Base-by-base conservation (phyloP, 2,329 filamentous ascomycete genomes). In the Ophiostoma novo-ulmi region DNA sequence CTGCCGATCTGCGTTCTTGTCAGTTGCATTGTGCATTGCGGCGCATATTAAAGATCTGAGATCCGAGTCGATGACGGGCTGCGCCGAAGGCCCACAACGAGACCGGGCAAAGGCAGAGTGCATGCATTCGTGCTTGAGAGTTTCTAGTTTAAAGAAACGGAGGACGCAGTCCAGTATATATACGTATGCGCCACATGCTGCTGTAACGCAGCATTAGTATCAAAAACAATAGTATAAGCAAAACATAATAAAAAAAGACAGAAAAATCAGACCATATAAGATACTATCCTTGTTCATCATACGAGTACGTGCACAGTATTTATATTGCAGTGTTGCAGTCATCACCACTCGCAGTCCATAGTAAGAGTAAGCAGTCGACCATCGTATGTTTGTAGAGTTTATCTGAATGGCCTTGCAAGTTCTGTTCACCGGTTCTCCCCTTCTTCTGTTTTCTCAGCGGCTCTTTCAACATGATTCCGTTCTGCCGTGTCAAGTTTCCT, bases 171-270 rank as follows among this genome's bases (percentile, higher is more conserved):
- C 26, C 26, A 48, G 44, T 48, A 48, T 48, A 48, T 48, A 48
- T 20, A 31, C 31, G 44, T 20, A 48, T 48, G 17, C 17, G 38
- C 20, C 14, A 22, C n/a, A 26, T 55, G 26, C 52, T 13, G 20
- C 20, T 8, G 22, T n/a, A 55, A 38, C 41, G 39, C 44, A 55
- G 36, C 10, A 36, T 36, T 41, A 22, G 22, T 38, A 65, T 31
- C n/a, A 38, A 66, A 68, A 68, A 68, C 67, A 68, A 61, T 66
- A 36, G 41, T 38, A 58, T 66, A 68, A 68, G 58, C 65, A 55
- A 70, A 55, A 67, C 64, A 70, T 66, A 35, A 38, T 67, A 63
- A 71, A 71, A 70, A 71, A 71, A 69, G 41, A 26, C 31, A 63
- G 8, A 71, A 69, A 69, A 69, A 65, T 66, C 66, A 71, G 67